Percentiles rank a stretch among this genome's conserved stretches.
Evolutionary conservation across 306 rosid genomes (phyloP).

Genomic region (Mucuna pruriens): DNA sequence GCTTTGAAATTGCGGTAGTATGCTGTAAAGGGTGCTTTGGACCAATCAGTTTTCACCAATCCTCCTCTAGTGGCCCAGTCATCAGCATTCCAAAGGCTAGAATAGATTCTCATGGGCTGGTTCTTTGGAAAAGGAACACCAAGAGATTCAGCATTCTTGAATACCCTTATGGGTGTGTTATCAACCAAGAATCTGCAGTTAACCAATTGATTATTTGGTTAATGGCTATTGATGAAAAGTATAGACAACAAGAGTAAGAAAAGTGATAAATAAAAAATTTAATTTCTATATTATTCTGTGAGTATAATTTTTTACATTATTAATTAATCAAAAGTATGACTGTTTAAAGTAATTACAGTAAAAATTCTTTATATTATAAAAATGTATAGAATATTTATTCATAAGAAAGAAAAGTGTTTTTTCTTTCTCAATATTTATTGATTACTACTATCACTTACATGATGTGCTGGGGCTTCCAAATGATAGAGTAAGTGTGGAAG

Average conservation of each 20-base stretch:
- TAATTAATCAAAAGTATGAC: too few species aligned
- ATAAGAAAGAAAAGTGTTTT: background rate
- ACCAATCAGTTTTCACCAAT: slow-evolving; percentile 74
- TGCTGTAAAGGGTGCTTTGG: slow-evolving; percentile 71
- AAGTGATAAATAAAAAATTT: background rate
- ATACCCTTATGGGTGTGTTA: slow-evolving; percentile 70
- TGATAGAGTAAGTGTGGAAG: slow-evolving; percentile 60
- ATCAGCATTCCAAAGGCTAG: slow-evolving; percentile 79
- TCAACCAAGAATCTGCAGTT: slow-evolving; percentile 60
- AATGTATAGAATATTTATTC: background rate
- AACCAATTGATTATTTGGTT: slow-evolving; percentile 8
- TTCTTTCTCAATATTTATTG: background rate
- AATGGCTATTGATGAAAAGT: background rate
- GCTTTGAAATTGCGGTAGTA: slow-evolving; percentile 55
- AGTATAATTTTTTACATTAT: too few species aligned
- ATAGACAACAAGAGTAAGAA: background rate
- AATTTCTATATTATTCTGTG: too few species aligned
- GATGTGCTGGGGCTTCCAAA: slow-evolving; percentile 56
- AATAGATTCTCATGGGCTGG: slow-evolving; percentile 70
- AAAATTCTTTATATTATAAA: too few species aligned
- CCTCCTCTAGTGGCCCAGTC: slow-evolving; percentile 92
- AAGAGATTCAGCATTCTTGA: slow-evolving; percentile 59
- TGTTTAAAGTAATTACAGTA: too few species aligned
- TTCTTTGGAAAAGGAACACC: slow-evolving; percentile 69
- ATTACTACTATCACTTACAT: slow-evolving; percentile 48